Base-by-base conservation (phyloP, 1,284 basidiomycete species). In the Rhizoctonia solani region DNA sequence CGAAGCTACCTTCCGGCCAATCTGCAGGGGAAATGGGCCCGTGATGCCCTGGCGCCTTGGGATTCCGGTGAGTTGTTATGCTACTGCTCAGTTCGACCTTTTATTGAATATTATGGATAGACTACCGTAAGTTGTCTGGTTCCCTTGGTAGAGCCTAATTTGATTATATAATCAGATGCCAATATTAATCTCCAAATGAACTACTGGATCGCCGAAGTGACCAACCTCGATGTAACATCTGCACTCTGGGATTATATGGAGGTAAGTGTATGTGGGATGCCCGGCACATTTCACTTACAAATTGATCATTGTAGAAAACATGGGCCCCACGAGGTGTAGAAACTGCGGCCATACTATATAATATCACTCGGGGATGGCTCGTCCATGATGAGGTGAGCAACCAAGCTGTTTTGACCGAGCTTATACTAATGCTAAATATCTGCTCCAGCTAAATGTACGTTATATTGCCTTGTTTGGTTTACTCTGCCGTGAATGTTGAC, bases 161-260 rank as follows among this genome's bases (percentile, higher is more conserved):
- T n/a, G n/a, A n/a, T n/a, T n/a, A n/a, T n/a, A n/a, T n/a, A n/a
- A n/a, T n/a, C n/a, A 89, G 87, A 90, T 73, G 81, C 87, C 21
- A 89, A 90, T 70, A 88, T 90, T 69, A 90, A 90, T 71, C 79
- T 87, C 46, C 88, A 90, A 74, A 90, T 89, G 88, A 90, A 89
- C 72, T 89, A 89, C 73, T 90, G 88, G 88, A 80, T 80, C 65
- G 87, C 87, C 4, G 88, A 90, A 72, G 83, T 84, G 77, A 87
- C 85, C 6, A 83, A 83, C 69, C 76, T 90, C 69, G 79, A 87
- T 69, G 81, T 88, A 16, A 80, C 82, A 0, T 72, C 76, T 16
- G 79, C 87, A 0, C 72, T 90, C 21, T 90, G 87, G 71, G 78
- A 89, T 72, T 90, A 88, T 71, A 81, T 90, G 49, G 81, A 88